phyloP scores from a whole-genome alignment of 108 stramenopile genomes.

The Craspedostauros australis region DNA sequence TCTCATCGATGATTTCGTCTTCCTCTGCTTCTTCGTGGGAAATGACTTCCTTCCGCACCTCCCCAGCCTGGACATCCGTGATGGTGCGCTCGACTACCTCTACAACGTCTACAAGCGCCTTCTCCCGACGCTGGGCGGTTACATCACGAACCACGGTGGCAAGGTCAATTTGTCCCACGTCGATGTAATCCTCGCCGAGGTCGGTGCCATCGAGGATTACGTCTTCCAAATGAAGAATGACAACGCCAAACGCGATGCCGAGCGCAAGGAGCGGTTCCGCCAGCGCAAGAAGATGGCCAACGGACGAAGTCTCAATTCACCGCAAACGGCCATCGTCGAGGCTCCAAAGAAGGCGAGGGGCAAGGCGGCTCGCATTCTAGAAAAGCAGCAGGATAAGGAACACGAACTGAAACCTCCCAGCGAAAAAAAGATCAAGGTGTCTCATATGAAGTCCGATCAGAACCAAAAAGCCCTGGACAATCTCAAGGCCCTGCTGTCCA shows the following conservation, averaged over 20 bases:
- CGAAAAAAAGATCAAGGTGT: constrained; percentile 42
- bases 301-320: constrained; percentile 36
- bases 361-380: constrained; percentile 68
- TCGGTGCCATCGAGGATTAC: constrained; percentile 95
- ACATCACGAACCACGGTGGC: constrained; percentile 93
- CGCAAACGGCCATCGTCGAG: constrained; percentile 25
- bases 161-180: constrained; percentile 85
- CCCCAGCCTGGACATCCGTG: constrained; percentile 91
- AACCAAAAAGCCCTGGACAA: constrained; percentile 19
- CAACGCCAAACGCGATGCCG: constrained; percentile 71
- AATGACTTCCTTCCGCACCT: constrained; percentile 94
- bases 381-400: constrained; percentile 18
- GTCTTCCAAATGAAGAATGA: constrained; percentile 89
- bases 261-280: constrained; percentile 39
- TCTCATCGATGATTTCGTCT: constrained; percentile 97
- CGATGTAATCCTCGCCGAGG: constrained; percentile 89
- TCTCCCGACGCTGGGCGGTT: constrained; percentile 87
- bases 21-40: constrained; percentile 97
- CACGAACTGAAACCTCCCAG: constrained; percentile 25
- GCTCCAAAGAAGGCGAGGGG: constrained; percentile 35
- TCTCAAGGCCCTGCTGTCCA: neutral
- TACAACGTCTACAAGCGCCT: constrained; percentile 87
- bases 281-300: constrained; percentile 29
- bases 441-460: constrained; percentile 37
- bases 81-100: constrained; percentile 88